phyloP scores from a whole-genome alignment of 257 asterid genomes.

The Knoxia roxburghii region DNA sequence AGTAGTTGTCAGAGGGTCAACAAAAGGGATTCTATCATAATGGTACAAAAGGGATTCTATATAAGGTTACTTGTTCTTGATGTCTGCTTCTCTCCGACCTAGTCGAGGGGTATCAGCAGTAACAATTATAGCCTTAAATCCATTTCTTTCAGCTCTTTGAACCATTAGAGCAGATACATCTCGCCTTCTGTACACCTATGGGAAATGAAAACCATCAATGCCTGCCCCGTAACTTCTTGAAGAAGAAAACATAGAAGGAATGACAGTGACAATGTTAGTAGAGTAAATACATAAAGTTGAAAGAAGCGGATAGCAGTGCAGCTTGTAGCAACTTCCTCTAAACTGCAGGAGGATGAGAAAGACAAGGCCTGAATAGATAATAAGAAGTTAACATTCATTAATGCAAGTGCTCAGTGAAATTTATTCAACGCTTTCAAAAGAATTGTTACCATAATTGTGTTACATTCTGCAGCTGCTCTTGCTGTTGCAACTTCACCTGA shows the following conservation, averaged over 20 bases:
- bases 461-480: slow-evolving; percentile 49
- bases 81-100: slow-evolving; percentile 60
- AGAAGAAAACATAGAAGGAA: not conserved
- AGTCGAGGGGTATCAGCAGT: slow-evolving; percentile 57
- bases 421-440: too few species aligned
- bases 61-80: slow-evolving; percentile 43
- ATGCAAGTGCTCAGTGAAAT: too few species aligned
- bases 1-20: not conserved
- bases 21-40: not conserved
- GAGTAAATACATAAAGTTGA: slow-evolving; percentile 46
- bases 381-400: too few species aligned
- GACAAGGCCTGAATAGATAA: slow-evolving; percentile 38
- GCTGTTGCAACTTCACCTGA: slow-evolving; percentile 68
- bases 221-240: not conserved
- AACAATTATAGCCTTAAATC: slow-evolving; percentile 55
- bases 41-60: not conserved
- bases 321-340: slow-evolving; percentile 70
- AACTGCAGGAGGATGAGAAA: slow-evolving; percentile 41
- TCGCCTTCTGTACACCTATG: slow-evolving; percentile 47
- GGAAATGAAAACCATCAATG: too few species aligned
- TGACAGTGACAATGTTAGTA: slow-evolving; percentile 1
- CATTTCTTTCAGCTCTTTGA: slow-evolving; percentile 58
- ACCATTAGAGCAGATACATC: slow-evolving; percentile 51
- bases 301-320: slow-evolving; percentile 59
- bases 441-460: slow-evolving; percentile 66